Evolutionary conservation across 805 yeast species (phyloP), one percentile per base, ranked within the genome.

Genomic region (Lipomyces sp.): DNA sequence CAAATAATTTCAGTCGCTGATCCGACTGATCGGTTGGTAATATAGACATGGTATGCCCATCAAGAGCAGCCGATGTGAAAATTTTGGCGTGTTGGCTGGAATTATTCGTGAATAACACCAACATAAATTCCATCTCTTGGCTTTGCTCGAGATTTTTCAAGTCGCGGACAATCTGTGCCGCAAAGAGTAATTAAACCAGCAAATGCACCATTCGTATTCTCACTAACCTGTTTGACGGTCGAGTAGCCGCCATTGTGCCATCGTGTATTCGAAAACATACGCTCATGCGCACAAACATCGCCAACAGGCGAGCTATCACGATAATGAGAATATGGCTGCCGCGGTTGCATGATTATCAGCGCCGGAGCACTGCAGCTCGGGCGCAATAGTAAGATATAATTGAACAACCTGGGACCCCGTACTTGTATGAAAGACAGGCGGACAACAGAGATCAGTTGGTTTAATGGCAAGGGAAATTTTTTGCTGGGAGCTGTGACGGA

Each of bases 1-100:
- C 60, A 33, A 32, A 30, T 15, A 48, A 30, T 39, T 37, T 18
- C 32, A 48, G 7, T 32, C 37, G 24, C 5, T 11, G 53, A 37
- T 42, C 34, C 10, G 39, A 29, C 24, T 32, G 60, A 13, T 42
- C 56, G 6, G 53, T 29, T 33, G 60, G 35, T 5, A 57, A 11
- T 29, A 57, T 57, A 35, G 34, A 30, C 10, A 24, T 11, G 13
- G 39, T 18, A 32, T 57, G 54, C 15, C 15, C 29, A 8, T 37
- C 60, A 32, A 57, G 32, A 13, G 53, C 53, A 11, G 53, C 57
- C 13, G 60, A 57, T 15, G 60, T 30, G 30, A 57, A 24, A 30
- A 57, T 34, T 33, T 37, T 57, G 32, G 60, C 53, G 34, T 57
- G 51, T 29, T 32, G 30, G 13, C 13, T 8, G 54, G 54, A 18